These are phyloP conservation scores for Microbotryum silenes-acaulis DNA, from an alignment of 1,284 basidiomycete species.

Conservation along the genomic window DNA sequence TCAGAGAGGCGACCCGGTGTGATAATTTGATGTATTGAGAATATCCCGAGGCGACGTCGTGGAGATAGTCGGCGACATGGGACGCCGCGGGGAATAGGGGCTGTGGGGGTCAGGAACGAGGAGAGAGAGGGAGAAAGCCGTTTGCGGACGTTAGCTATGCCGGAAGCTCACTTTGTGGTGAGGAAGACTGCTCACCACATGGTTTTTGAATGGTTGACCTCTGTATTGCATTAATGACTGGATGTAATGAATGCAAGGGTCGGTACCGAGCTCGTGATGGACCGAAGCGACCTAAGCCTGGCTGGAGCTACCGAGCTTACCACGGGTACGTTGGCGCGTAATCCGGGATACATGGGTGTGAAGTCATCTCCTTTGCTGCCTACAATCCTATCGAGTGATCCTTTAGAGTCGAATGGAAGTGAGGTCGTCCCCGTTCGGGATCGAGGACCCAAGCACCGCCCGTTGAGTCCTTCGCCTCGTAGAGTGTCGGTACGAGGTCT, in stretches of 20 bases:
- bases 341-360: slow-evolving; percentile 40
- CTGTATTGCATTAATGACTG: slow-evolving; percentile 40
- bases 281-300: not conserved
- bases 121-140: not conserved
- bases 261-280: slow-evolving; percentile 9
- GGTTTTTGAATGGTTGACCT: slow-evolving; percentile 33
- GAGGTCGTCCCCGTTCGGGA: slow-evolving; percentile 6
- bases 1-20: slow-evolving; percentile 40
- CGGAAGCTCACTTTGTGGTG: not conserved
- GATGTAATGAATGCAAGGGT: slow-evolving; percentile 33
- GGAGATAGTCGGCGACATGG: slow-evolving; percentile 42
- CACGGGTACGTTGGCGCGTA: slow-evolving; percentile 43
- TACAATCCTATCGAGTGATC: slow-evolving; percentile 17
- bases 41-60: slow-evolving; percentile 37
- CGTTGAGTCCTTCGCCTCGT: slow-evolving; percentile 31
- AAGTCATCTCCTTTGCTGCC: slow-evolving; percentile 8
- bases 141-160: not conserved
- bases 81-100: slow-evolving; percentile 24
- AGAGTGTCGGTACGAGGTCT: slow-evolving; percentile 24
- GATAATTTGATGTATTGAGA: slow-evolving; percentile 39
- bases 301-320: slow-evolving; percentile 5
- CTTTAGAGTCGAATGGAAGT: not conserved
- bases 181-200: slow-evolving; percentile 1
- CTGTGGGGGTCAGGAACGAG: not conserved
- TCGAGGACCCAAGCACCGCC: slow-evolving; percentile 41